These are phyloP conservation scores for Hericium rajendrae DNA, from an alignment of 768 basidiomycete species.

Conservation along the genomic window DNA sequence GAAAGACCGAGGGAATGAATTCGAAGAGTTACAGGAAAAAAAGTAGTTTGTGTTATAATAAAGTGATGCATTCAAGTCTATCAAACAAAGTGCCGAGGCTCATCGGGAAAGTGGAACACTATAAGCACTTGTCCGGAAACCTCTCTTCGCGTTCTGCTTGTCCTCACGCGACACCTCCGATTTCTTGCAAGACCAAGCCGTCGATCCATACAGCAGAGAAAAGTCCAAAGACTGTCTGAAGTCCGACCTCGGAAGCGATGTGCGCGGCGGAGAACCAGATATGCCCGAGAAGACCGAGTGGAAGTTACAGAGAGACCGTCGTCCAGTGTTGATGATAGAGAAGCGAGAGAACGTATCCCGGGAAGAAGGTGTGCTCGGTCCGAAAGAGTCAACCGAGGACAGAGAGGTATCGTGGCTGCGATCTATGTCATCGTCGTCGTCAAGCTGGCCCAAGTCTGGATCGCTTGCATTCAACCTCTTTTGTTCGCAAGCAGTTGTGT, in stretches of 20 bases:
- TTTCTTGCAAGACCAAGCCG: neutral
- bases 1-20: too few species aligned
- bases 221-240: neutral
- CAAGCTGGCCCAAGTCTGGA: neutral
- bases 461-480: neutral
- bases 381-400: neutral
- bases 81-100: too few species aligned
- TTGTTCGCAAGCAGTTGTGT: neutral
- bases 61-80: too few species aligned
- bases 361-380: neutral
- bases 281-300: neutral
- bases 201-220: neutral
- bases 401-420: neutral
- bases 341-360: neutral
- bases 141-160: too few species aligned
- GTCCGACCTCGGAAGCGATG: neutral
- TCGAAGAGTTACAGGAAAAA: too few species aligned
- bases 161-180: too few species aligned
- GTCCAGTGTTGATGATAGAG: neutral
- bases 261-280: neutral
- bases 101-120: too few species aligned
- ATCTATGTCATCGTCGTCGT: neutral
- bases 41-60: too few species aligned
- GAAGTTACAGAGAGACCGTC: neutral
- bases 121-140: too few species aligned